Evolutionary conservation across 2,329 filamentous ascomycete species (phyloP), one percentile per base, ranked within the genome.

Genomic region (Penicillium sclerotiorum): DNA sequence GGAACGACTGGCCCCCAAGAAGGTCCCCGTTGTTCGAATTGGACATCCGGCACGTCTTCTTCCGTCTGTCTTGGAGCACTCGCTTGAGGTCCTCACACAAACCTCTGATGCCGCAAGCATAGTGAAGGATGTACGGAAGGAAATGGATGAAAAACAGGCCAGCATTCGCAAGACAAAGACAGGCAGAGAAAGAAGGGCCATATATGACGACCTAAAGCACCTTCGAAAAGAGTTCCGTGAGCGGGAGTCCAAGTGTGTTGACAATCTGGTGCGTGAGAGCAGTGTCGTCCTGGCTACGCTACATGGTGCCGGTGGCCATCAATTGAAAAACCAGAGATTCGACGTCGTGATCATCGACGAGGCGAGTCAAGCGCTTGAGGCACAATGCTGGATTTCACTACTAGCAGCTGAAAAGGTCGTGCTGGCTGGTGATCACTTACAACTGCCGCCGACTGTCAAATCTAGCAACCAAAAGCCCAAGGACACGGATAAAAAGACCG

Each of bases 301-400:
- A 37, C 94, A 99, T 69, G 94, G 94, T 2, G 88, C 93, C 1
- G 94, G 94, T 8, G 89, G 92, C 0, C 87, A 85, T 60, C 90
- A 96, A 71, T 76, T 96, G 25, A 86, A 84, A 53, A 82, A 86
- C 53, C 85, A 95, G 64, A 76, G 83, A 45, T 99, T 99, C 57
- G 94, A 99, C 69, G 88, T 96, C 4, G 89, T 99, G 22, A 86
- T 99, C 53, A 90, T 99, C 49, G 94, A 99, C 64, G 94, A 99
- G 74, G 94, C 92, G 4, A 95, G 89, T 67, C 94, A 99, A 69
- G 94, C 94, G 2, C 78, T 97, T 8, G 94, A 99, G 72, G 92
- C 94, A 1, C 93, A 97, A 71, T 96, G 92, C 73, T 99, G 94
- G 94, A 92, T 97, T 44, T 86, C 94, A 9, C 73, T 99, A 39